Percentiles rank a stretch among this genome's conserved stretches.
Evolutionary conservation across 176 grass and related monocot species (phyloP).

Genomic region (Cenchrus purpureus): DNA sequence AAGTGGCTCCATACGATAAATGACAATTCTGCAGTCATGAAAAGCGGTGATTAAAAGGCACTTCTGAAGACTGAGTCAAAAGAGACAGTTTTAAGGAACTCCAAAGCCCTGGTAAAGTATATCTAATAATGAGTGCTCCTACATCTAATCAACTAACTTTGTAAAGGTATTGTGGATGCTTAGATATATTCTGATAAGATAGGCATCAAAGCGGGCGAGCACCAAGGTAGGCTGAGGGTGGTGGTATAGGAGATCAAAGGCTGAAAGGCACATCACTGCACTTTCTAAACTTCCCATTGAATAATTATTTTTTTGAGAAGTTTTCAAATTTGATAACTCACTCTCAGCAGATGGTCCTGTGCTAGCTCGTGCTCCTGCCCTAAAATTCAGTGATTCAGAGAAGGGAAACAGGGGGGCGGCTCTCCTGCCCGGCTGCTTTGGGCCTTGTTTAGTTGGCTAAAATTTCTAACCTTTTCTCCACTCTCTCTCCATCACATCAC

Average conservation of each 20-base stretch:
- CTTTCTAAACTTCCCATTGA: constrained; percentile 11
- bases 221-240: constrained; percentile 11
- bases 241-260: constrained; percentile 26
- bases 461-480: no score
- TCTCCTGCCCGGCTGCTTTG: constrained; percentile 10
- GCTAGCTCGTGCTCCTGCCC: neutral
- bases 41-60: constrained; percentile 31
- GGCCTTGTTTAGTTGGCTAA: no score
- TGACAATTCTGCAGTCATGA: constrained; percentile 20
- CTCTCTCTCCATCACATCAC: no score
- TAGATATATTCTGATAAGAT: constrained; percentile 40
- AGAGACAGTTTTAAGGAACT: constrained; percentile 40
- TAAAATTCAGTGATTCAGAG: neutral
- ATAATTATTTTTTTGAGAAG: constrained; percentile 5
- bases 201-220: constrained; percentile 34
- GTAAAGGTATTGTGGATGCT: constrained; percentile 31
- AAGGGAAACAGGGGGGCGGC: neutral
- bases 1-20: constrained; percentile 15
- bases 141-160: constrained; percentile 40
- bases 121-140: neutral
- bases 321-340: constrained; percentile 23
- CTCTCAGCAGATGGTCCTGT: constrained; percentile 14
- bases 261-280: constrained; percentile 15
- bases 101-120: constrained; percentile 29
- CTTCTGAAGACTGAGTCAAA: constrained; percentile 32